Conservation (phyloP, 2,329 filamentous ascomycete genomes). For the Paraphaeosphaeria sporulosa region DNA sequence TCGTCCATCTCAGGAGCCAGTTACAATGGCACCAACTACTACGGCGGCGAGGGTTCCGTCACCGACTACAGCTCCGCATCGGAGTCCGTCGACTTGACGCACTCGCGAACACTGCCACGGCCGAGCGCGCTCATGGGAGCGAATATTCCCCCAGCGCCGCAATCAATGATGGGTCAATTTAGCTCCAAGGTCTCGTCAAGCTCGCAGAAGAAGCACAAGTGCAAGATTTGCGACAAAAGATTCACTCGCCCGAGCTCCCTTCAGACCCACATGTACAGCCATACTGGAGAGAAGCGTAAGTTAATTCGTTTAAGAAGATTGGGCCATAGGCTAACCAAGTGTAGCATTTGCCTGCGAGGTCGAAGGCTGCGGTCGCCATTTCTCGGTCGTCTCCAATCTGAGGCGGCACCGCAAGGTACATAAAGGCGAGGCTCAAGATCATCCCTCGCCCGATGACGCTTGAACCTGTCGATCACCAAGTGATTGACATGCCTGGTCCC, state of each 20-base stretch:
- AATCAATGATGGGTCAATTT: slow-evolving; percentile 99
- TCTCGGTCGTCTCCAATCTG: slow-evolving; percentile 96
- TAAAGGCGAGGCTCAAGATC: slow-evolving; percentile 70
- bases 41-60: slow-evolving; percentile 78
- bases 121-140: slow-evolving; percentile 70
- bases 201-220: slow-evolving; percentile 99
- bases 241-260: slow-evolving; percentile 94
- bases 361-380: slow-evolving; percentile 92
- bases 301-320: slow-evolving; percentile 34
- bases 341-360: slow-evolving; percentile 93
- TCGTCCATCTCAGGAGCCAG: slow-evolving; percentile 88
- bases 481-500: slow-evolving; percentile 28
- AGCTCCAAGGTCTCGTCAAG: slow-evolving; percentile 95
- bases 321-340: slow-evolving; percentile 17
- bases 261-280: slow-evolving; percentile 98
- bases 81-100: slow-evolving; percentile 80
- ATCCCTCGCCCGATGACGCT: slow-evolving; percentile 58
- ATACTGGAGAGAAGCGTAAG: slow-evolving; percentile 98
- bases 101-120: slow-evolving; percentile 82
- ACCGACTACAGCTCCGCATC: slow-evolving; percentile 95
- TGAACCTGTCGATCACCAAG: slow-evolving; percentile 37
- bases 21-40: slow-evolving; percentile 84
- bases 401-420: slow-evolving; percentile 96
- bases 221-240: slow-evolving; percentile 97
- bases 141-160: slow-evolving; percentile 79